Evolutionary conservation across 2,329 filamentous ascomycete genomes (phyloP), one percentile per base, ranked within the genome.

Genomic region (Trichoderma sp.): DNA sequence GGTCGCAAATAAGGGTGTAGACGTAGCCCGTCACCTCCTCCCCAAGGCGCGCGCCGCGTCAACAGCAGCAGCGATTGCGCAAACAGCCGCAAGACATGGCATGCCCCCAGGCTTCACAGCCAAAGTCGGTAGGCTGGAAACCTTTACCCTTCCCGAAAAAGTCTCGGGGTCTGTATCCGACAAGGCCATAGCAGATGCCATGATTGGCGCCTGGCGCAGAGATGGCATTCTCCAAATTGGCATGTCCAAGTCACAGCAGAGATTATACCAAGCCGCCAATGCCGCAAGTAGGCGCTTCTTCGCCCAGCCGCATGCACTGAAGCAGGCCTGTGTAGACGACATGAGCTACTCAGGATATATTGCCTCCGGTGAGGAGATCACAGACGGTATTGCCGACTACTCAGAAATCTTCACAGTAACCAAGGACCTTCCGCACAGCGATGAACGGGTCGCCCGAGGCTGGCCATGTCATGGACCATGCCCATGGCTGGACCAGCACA

Each of bases 331-430:
- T 56, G 78, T 86, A 7, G 83, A 87, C 73, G 78, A 78, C 15
- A 79, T 81, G 73, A 86, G 83, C 73, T 86, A 85, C 62, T 76
- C 84, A 0, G 85, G 85, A 3, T 86, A 86, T 74, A 82, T 86
- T 62, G 85, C 84, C 28, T 85, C 83, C 0, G 85, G 85, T 0
- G 85, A 86, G 74, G 84, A 85, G 75, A 80, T 85, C 3, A 85
- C 84, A 3, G 80, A 84, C 69, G 84, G 84, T 43, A 80, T 87
- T 30, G 84, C 84, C 18, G 85, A 87, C 74, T 86, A 86, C 74
- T 85, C 83, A 1, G 85, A 87, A 76, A 86, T 87, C 36, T 87
- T 86, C 73, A 87, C 85, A 2, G 83, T 86, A 21, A 86, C 83
- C 14, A 86, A 86, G 72, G 84, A 86, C 63, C 76, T 87, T 7